phyloP scores from a whole-genome alignment of 1,139 yeast species.

The Arxiozyma heterogenica region DNA sequence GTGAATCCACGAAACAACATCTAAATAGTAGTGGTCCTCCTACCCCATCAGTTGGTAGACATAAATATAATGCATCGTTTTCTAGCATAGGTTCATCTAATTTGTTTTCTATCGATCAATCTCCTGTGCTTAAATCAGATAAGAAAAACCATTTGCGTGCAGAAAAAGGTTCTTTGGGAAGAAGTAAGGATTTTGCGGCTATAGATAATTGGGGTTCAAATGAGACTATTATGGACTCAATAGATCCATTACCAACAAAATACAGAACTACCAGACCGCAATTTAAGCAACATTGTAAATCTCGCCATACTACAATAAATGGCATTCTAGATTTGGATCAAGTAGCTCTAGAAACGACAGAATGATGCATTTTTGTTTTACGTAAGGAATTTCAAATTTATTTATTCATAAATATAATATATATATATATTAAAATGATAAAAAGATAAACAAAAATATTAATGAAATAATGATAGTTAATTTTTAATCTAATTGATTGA shows the following conservation, averaged over 20 bases:
- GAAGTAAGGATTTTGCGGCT: not conserved
- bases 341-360: constrained; percentile 4
- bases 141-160: not conserved
- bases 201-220: constrained; percentile 1
- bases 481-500: not conserved
- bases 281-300: not conserved
- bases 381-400: not conserved
- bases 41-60: constrained; percentile 37
- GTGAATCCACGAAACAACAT: not conserved
- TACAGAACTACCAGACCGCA: not conserved
- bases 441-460: no score
- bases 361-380: not conserved
- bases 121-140: constrained; percentile 2
- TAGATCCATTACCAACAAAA: constrained; percentile 1
- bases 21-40: constrained; percentile 3
- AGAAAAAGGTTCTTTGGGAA: not conserved
- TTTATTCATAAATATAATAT: not conserved
- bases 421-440: no score
- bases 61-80: constrained; percentile 41
- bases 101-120: constrained; percentile 4
- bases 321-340: constrained; percentile 4
- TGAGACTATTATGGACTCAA: not conserved
- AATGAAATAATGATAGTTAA: not conserved
- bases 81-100: constrained; percentile 2
- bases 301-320: constrained; percentile 1